Evolutionary conservation across 2,329 filamentous ascomycete genomes (phyloP), one percentile per base, ranked within the genome.

Genomic region (Hypoxylon sp.): DNA sequence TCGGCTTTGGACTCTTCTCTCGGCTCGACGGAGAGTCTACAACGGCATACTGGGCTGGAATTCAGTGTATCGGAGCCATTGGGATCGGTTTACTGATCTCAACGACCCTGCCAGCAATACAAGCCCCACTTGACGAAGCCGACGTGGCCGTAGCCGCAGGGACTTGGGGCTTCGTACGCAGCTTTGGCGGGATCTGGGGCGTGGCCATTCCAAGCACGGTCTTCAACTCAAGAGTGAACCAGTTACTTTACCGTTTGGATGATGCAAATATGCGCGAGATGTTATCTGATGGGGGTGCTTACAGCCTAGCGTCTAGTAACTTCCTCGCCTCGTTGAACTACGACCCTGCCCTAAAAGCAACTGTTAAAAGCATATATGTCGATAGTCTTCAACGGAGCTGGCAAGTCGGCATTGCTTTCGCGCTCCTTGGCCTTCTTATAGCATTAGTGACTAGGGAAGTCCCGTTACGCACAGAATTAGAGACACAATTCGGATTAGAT

Each of bases 101-200:
- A 3, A 74, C 77, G 3, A 73, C 80, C 13, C 75, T 80, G 2
- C 77, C 81, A 2, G 78, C 81, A 0, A 76, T 79, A 15, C 79
- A 80, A 68, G 80, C 79, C 1, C 31, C 73, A 0, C 58, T 77
- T 2, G 19, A 65, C 1, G 76, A 79, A 24, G 46, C 57, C 1
- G 76, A 80, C 37, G 65, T 72, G 0, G 71, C 74, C 3, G 68
- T 73, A 10, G 76, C 78, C 0, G 74, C 73, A 6, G 75, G 73
- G 7, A 78, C 80, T 67, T 79, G 76, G 69, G 71, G 72, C 5
- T 84, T 83, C 67, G 74, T 80, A 60, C 75, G 82, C 6, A 77
- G 74, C 31, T 77, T 83, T 15, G 82, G 82, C 0, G 74, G 76
- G 31, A 77, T 80, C 7, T 76, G 82, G 48, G 82, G 81, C 15